phyloP scores from a whole-genome alignment of 495 filamentous ascomycete genomes.

The Filosporella fistucella region DNA sequence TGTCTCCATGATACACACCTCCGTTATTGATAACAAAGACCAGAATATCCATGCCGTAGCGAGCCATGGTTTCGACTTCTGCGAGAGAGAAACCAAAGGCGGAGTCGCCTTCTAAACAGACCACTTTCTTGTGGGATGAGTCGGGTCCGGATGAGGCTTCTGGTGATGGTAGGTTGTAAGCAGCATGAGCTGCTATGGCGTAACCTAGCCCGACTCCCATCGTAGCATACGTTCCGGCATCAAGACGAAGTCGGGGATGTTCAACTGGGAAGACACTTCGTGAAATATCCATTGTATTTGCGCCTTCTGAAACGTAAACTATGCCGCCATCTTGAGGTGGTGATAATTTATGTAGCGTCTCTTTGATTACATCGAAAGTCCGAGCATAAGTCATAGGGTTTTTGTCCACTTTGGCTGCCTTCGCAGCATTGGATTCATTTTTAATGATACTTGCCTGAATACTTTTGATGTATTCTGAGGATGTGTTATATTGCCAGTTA shows the following conservation, averaged over 20 bases:
- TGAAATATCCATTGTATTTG: slow-evolving; percentile 66
- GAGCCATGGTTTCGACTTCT: slow-evolving; percentile 63
- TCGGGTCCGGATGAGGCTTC: slow-evolving; percentile 33
- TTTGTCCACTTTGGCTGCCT: slow-evolving; percentile 31
- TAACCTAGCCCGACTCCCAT: slow-evolving; percentile 68
- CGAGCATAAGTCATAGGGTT: slow-evolving; percentile 49
- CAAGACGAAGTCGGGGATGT: slow-evolving; percentile 55
- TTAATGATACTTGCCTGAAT: slow-evolving; percentile 28
- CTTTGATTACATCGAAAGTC: slow-evolving; percentile 51
- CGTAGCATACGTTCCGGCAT: slow-evolving; percentile 62
- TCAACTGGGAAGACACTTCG: slow-evolving; percentile 55
- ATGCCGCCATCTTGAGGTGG: slow-evolving; percentile 42
- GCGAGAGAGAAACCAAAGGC: slow-evolving; percentile 61
- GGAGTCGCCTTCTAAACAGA: slow-evolving; percentile 58
- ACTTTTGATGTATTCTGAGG: slow-evolving; percentile 29
- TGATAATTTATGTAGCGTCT: slow-evolving; percentile 30
- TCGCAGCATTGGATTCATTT: slow-evolving; percentile 42
- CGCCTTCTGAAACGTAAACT: slow-evolving; percentile 62
- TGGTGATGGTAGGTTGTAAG: slow-evolving; percentile 44
- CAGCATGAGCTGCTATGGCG: slow-evolving; percentile 56
- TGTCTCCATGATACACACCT: slow-evolving; percentile 58
- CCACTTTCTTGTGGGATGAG: slow-evolving; percentile 44
- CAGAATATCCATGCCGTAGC: slow-evolving; percentile 56
- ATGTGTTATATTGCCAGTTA: slow-evolving; percentile 38
- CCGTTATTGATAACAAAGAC: slow-evolving; percentile 64